Conservation (phyloP, 1,139 yeast species). For the Hansenula lynferdii region DNA sequence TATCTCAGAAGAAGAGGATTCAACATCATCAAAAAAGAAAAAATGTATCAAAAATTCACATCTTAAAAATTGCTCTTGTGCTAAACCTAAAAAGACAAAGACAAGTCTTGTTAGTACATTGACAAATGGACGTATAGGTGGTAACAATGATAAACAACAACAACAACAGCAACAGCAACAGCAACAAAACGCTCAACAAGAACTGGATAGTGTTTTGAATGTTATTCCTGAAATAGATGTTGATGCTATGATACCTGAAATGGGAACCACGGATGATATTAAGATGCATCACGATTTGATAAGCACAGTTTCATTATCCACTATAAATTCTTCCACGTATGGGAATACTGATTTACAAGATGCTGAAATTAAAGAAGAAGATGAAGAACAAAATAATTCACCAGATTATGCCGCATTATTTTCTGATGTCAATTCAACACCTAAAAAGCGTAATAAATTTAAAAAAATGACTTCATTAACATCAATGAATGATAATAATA, state of each 20-base stretch:
- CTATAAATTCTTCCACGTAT: background rate
- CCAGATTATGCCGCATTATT: constrained; percentile 24
- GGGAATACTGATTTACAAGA: background rate
- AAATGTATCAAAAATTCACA: constrained; percentile 12
- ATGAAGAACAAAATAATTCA: constrained; percentile 8
- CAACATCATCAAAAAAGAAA: constrained; percentile 4
- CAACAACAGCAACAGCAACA: constrained; percentile 8
- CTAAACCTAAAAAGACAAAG: constrained; percentile 12
- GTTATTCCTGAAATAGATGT: background rate
- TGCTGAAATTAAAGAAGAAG: background rate
- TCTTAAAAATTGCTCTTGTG: constrained; percentile 11
- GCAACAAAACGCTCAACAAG: background rate
- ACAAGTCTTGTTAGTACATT: constrained; percentile 19
- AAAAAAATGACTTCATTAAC: constrained; percentile 7
- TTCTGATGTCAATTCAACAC: constrained; percentile 14
- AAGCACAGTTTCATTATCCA: background rate
- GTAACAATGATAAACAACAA: constrained; percentile 3
- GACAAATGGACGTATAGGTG: constrained; percentile 18
- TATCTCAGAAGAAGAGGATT: too few relatives aligned
- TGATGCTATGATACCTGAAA: background rate
- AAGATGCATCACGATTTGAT: constrained; percentile 1
- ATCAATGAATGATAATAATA: background rate
- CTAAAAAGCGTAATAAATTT: constrained; percentile 14
- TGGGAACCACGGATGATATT: background rate
- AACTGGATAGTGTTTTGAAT: too few relatives aligned